Percentiles rank a stretch among this genome's conserved stretches.
Evolutionary conservation across 768 basidiomycete species (phyloP).

Genomic region (Leccinum uliginosum): DNA sequence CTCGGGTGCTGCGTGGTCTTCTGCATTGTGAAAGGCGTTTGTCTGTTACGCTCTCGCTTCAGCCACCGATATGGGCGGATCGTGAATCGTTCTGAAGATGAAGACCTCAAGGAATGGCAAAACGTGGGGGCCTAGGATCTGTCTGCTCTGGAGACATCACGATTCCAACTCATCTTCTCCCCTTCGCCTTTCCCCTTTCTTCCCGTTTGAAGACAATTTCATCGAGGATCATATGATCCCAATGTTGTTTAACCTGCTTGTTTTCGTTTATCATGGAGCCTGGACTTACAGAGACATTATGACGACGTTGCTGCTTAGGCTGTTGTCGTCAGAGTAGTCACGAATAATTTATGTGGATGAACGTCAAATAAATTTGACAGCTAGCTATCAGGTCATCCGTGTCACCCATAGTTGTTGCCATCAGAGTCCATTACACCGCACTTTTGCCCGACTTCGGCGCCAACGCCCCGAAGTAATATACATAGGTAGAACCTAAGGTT

Average conservation of each 20-base stretch:
- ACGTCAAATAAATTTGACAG: background rate
- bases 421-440: background rate
- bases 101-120: constrained; percentile 44
- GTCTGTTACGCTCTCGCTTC: constrained; percentile 35
- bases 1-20: constrained; percentile 52
- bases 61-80: constrained; percentile 14
- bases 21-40: constrained; percentile 39
- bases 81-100: constrained; percentile 10
- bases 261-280: background rate
- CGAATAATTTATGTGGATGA: background rate
- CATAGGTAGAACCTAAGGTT: too few relatives aligned
- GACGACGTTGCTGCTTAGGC: background rate
- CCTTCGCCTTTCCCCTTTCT: background rate
- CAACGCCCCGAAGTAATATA: too few relatives aligned
- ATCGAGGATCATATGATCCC: background rate
- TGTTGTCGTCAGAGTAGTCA: background rate
- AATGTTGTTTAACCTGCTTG: background rate
- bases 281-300: background rate
- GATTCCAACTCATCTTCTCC: background rate
- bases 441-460: too few relatives aligned
- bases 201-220: background rate
- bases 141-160: constrained; percentile 10
- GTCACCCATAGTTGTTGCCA: background rate
- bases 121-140: constrained; percentile 30
- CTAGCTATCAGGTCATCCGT: background rate